These are phyloP conservation scores for Musa acuminata DNA, from an alignment of 176 grass and related monocot genomes.

Conservation along the genomic window DNA sequence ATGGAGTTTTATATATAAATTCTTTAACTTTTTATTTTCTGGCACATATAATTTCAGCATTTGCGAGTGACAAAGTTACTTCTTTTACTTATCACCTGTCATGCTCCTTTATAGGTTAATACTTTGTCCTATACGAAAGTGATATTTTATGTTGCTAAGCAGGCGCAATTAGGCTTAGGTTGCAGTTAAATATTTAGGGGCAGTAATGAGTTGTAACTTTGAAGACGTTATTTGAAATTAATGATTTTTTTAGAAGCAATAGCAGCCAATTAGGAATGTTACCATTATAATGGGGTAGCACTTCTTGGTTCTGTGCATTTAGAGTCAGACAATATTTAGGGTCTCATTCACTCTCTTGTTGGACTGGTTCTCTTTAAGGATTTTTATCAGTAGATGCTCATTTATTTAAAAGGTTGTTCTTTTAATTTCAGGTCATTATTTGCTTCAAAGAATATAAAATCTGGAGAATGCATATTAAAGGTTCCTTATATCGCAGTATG, in stretches of 20 bases:
- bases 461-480: constrained; percentile 43
- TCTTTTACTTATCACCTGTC: not conserved
- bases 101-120: not conserved
- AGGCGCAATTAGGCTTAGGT: not conserved
- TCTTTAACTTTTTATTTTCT: not conserved
- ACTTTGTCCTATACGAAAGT: too few relatives aligned
- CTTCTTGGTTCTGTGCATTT: not conserved
- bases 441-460: constrained; percentile 25
- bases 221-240: not conserved
- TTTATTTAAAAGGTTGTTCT: not conserved
- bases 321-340: not conserved
- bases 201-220: not conserved
- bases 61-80: not conserved
- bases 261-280: not conserved
- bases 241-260: not conserved
- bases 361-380: too few relatives aligned
- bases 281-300: not conserved
- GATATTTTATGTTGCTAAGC: not conserved
- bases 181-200: not conserved
- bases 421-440: constrained; percentile 35
- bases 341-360: too few relatives aligned
- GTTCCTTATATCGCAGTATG: constrained; percentile 38
- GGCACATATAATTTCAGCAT: not conserved
- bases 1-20: not conserved
- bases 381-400: too few relatives aligned